Base-by-base conservation (phyloP, 257 asterid species). In the Ilex aquifolium region DNA sequence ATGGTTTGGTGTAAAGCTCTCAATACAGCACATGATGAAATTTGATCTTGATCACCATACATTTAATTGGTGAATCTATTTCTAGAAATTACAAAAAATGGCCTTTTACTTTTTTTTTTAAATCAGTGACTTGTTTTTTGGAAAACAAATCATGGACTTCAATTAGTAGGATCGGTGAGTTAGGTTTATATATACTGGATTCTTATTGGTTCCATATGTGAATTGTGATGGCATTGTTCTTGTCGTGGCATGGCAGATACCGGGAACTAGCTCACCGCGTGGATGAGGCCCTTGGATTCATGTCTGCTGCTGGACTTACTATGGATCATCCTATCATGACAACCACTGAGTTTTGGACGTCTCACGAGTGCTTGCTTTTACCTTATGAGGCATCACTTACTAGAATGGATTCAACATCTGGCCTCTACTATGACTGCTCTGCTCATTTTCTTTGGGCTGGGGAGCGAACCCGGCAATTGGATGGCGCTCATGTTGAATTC, bases 401-500 rank as follows among this genome's bases (percentile, higher is more conserved):
- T 36, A 75, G 95, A 15, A 69, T 80, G 52, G 95, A 87, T 63
- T 87, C 95, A 10, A 87, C 95, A 7, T 84, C 95, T 60, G 95
- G 90, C 44, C 79, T 80, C 31, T 80, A 82, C 70, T 87, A 87
- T 44, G 95, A 87, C 53, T 87, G 95, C 59, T 84, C 95, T 2
- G 95, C 95, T 21, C 95, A 87, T 77, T 68, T 87, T 40, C 73
- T 87, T 50, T 87, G 95, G 95, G 95, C 32, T 29, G 95, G 95
- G 49, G 95, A 87, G 71, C 79, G 95, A 65, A 87, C 95, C 7
- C 71, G 95, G 62, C 95, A 87, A 66, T 59, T 87, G 82, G 92
- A 82, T 59, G 95, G 95, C 39, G 90, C 92, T 67, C 95, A 87
- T 67, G 83, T 87, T 56, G 95, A 87, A 69, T 87, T 87, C 77